Percentiles rank a stretch among this genome's conserved stretches.
phyloP scores from a whole-genome alignment of 176 grass and related monocot genomes.

The Aegilops tauschii region DNA sequence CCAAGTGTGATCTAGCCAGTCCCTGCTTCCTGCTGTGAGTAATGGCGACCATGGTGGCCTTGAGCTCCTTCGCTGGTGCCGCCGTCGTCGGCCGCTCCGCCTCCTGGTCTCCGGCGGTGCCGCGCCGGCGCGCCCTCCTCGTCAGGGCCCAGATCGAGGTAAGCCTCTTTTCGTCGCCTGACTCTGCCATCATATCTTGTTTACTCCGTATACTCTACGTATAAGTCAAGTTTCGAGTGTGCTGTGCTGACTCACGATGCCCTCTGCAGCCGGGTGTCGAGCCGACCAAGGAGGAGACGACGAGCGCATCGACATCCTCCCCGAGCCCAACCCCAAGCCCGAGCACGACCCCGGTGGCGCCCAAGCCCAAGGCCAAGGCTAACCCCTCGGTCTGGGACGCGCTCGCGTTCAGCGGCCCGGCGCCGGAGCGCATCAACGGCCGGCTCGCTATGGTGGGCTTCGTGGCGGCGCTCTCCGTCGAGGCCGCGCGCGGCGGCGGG shows the following conservation, averaged over 20 bases:
- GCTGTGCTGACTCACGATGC: neutral
- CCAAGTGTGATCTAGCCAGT: neutral
- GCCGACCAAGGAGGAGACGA: neutral
- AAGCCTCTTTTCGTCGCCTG: neutral
- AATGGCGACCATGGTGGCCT: slow-evolving; percentile 11
- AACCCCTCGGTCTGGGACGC: slow-evolving; percentile 42
- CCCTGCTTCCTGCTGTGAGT: neutral
- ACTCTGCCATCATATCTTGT: no score
- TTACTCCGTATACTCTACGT: neutral
- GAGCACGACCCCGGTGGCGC: neutral
- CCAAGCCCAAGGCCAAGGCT: neutral
- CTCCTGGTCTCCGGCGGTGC: neutral
- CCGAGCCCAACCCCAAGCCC: neutral
- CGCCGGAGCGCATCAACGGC: slow-evolving; percentile 72
- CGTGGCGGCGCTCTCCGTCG: slow-evolving; percentile 58
- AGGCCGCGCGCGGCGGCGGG: slow-evolving; percentile 40
- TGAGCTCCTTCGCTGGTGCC: slow-evolving; percentile 1
- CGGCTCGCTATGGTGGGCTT: slow-evolving; percentile 73
- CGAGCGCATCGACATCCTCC: neutral
- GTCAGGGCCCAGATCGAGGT: slow-evolving; percentile 22
- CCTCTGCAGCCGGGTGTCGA: neutral
- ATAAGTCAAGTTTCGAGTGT: no score
- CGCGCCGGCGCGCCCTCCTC: neutral
- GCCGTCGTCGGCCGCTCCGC: neutral
- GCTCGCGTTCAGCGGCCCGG: slow-evolving; percentile 68